A percentile compares a stretch with the other conserved stretches of the same genome.
These are phyloP conservation scores for Anthostomella pinea DNA, from an alignment of 2,329 filamentous ascomycete genomes.

Conservation along the genomic window DNA sequence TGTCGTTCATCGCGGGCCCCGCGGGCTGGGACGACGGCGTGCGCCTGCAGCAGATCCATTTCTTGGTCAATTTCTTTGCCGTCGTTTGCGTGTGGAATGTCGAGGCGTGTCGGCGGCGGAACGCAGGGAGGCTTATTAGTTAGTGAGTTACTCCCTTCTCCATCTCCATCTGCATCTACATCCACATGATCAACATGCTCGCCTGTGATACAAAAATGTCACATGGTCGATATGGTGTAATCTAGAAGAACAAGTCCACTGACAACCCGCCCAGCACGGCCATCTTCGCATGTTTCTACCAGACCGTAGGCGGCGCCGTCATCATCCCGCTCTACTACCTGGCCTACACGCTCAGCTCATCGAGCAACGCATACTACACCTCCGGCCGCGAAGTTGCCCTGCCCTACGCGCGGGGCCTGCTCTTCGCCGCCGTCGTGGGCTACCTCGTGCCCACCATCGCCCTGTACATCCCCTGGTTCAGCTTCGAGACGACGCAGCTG, in stretches of 20 bases:
- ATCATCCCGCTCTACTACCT: slow-evolving; percentile 28
- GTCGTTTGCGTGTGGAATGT: slow-evolving; percentile 25
- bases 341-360: slow-evolving; percentile 14
- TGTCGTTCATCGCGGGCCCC: slow-evolving; percentile 25
- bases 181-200: too few species aligned
- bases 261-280: slow-evolving; percentile 14
- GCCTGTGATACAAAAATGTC: too few species aligned
- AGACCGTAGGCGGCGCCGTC: slow-evolving; percentile 23
- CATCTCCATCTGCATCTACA: neutral
- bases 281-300: slow-evolving; percentile 25
- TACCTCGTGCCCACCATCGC: slow-evolving; percentile 26
- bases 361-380: slow-evolving; percentile 17
- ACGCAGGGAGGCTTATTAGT: slow-evolving; percentile 22
- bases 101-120: slow-evolving; percentile 23
- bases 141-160: slow-evolving; percentile 18
- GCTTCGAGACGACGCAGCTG: slow-evolving; percentile 18
- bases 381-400: slow-evolving; percentile 17
- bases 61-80: slow-evolving; percentile 26
- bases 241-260: too few species aligned
- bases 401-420: slow-evolving; percentile 20
- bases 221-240: too few species aligned
- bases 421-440: slow-evolving; percentile 21
- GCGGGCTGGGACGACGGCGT: slow-evolving; percentile 24
- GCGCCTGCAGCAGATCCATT: slow-evolving; percentile 26
- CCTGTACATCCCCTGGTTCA: slow-evolving; percentile 19